Evolutionary conservation across 1,139 yeast species (phyloP), one percentile per base, ranked within the genome.

Genomic region (Saccharomyces hybrid): DNA sequence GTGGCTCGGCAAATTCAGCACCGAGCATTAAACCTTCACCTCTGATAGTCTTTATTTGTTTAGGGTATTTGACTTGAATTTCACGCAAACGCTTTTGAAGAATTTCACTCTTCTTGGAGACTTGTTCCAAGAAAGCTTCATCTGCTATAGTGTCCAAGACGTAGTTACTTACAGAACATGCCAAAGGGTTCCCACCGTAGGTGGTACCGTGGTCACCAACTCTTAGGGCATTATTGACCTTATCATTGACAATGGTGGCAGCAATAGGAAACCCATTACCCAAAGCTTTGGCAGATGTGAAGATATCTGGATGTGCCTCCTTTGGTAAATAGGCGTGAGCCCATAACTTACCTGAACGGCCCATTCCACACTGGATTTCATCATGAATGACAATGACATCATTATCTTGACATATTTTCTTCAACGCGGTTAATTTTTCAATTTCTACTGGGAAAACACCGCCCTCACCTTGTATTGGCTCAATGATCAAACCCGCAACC

Each of bases 261-360:
- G 96, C 96, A 63, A 93, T 86, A 41, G 99, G 99, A 76, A 83
- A 89, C n/a, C 99, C 99, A 67, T 93, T 93, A 57, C 99, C 99
- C 48, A 93, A 76, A 1, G 98, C 97, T 71, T 93, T 93, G 51
- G 99, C 99, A 78, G 85, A 81, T 29, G 99, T 91, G 54, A 93
- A 71, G 58, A 93, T 88, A 71, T 93, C 99, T 3, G 99, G 99
- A 67, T 89, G 95, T 0, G 93, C 96, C 57, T 82, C 87, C 49
- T 75, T 70, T 47, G 91, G 88, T 52, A 85, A 74, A 61, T 79
- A 74, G 41, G 84, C 76, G 68, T 93, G 99, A 0, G 98, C 96
- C 99, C 99, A 93, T 49, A 93, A 74, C 57, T 82, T 80, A 48
- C 99, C 99, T 0, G 96, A 77, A 70, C 99, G 84, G 23, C 97